Conservation (phyloP, 139 green algal species). For the Limnomonas spitsbergensis region DNA sequence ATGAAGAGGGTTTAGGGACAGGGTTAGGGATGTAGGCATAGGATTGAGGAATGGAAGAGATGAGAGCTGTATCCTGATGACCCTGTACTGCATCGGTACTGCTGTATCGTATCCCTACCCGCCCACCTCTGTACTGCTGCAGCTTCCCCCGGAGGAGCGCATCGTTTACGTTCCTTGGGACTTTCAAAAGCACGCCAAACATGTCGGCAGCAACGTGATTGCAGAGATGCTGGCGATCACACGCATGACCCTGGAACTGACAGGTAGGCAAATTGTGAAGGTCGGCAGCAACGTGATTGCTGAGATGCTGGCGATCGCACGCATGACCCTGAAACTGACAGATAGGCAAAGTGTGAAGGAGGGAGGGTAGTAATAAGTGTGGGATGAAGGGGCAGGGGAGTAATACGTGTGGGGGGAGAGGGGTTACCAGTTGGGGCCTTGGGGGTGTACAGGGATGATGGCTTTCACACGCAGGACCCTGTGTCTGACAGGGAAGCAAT, state of each 20-base stretch:
- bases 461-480: constrained; percentile 42
- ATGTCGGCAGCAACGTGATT: constrained; percentile 58
- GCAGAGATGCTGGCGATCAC: constrained; percentile 54
- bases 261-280: constrained; percentile 16
- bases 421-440: too few species aligned
- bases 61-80: too few species aligned
- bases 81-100: too few species aligned
- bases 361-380: too few species aligned
- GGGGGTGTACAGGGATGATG: constrained; percentile 62
- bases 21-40: too few species aligned
- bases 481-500: constrained; percentile 44
- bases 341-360: constrained; percentile 17
- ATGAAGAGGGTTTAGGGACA: too few species aligned
- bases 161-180: constrained; percentile 75
- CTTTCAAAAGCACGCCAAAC: constrained; percentile 71
- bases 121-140: too few species aligned
- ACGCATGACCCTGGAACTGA: constrained; percentile 38
- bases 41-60: too few species aligned
- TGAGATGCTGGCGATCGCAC: constrained; percentile 54
- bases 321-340: constrained; percentile 41
- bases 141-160: constrained; percentile 24
- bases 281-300: constrained; percentile 57
- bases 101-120: too few species aligned
- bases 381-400: too few species aligned
- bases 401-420: too few species aligned